Percentiles rank a stretch among this genome's conserved stretches.
Evolutionary conservation across 2,329 filamentous ascomycete genomes (phyloP).

Genomic region (Colletotrichum cereale): DNA sequence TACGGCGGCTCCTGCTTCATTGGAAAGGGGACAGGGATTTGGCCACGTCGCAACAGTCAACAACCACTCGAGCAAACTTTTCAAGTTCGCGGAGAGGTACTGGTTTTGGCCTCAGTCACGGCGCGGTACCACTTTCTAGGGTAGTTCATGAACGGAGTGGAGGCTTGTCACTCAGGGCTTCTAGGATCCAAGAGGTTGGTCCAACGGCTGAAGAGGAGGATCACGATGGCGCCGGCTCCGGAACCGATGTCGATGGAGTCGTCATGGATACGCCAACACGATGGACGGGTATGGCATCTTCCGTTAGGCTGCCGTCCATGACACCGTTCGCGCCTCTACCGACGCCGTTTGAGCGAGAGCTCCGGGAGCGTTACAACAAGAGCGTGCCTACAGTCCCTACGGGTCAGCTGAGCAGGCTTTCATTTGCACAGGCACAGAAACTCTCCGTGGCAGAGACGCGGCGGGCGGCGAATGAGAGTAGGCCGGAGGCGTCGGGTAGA

Average conservation of each 20-base stretch:
- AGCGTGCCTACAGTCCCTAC: slow-evolving; percentile 17
- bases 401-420: slow-evolving; percentile 29
- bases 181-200: slow-evolving; percentile 19
- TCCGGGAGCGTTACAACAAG: slow-evolving; percentile 43
- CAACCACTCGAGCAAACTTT: slow-evolving; percentile 20
- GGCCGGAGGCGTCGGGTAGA: background rate
- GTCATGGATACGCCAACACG: slow-evolving; percentile 59
- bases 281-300: slow-evolving; percentile 57
- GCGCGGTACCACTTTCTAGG: slow-evolving; percentile 31
- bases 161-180: slow-evolving; percentile 19
- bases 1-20: slow-evolving; percentile 30
- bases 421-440: slow-evolving; percentile 29
- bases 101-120: slow-evolving; percentile 1
- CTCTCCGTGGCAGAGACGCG: slow-evolving; percentile 21
- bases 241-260: slow-evolving; percentile 15
- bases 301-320: slow-evolving; percentile 55
- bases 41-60: slow-evolving; percentile 5
- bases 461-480: background rate
- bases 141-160: slow-evolving; percentile 17
- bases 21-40: slow-evolving; percentile 30
- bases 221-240: slow-evolving; percentile 24
- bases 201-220: slow-evolving; percentile 34
- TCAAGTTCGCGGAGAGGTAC: slow-evolving; percentile 17
- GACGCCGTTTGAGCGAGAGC: slow-evolving; percentile 56
- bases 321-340: slow-evolving; percentile 58